Evolutionary conservation across 192 early-diverging fungal genomes (phyloP).

Genomic region (Coemansia sp.): DNA sequence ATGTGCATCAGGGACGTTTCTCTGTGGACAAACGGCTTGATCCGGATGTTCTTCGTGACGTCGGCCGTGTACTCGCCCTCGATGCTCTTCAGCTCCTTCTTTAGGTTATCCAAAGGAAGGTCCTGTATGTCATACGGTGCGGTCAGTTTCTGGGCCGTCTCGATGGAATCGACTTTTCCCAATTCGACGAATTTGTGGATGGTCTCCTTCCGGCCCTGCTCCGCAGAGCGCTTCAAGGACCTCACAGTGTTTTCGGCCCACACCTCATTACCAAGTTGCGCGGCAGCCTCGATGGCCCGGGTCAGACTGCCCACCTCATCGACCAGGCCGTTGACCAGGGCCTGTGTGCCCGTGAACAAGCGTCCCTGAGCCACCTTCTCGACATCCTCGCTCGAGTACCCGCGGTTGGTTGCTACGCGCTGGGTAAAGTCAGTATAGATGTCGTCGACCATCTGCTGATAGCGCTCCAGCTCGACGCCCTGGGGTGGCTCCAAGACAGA

Average conservation of each 20-base stretch:
- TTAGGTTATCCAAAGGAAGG: no score
- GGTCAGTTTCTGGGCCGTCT: no score
- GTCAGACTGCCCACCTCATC: slow-evolving; percentile 58
- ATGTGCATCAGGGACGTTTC: not conserved
- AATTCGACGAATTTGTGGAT: no score
- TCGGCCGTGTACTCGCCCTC: slow-evolving; percentile 10
- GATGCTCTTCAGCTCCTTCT: no score
- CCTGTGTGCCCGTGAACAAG: slow-evolving; percentile 59
- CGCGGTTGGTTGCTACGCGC: slow-evolving; percentile 56
- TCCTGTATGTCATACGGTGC: no score
- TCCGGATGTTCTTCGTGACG: slow-evolving; percentile 34
- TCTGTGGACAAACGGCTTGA: slow-evolving; percentile 50
- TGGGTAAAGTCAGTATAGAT: slow-evolving; percentile 55
- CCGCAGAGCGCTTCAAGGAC: no score
- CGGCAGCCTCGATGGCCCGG: slow-evolving; percentile 36
- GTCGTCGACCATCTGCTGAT: slow-evolving; percentile 36
- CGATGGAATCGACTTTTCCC: no score
- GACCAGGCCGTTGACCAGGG: slow-evolving; percentile 53
- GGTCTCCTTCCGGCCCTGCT: no score
- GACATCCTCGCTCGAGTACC: slow-evolving; percentile 45
- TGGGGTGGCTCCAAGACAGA: slow-evolving; percentile 50
- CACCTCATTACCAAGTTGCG: slow-evolving; percentile 24
- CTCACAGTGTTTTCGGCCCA: no score
- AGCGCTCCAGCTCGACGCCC: slow-evolving; percentile 47
- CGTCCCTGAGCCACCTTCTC: slow-evolving; percentile 57